Base-by-base conservation (phyloP, 305 asterid genomes). In the Plantago coronopus region DNA sequence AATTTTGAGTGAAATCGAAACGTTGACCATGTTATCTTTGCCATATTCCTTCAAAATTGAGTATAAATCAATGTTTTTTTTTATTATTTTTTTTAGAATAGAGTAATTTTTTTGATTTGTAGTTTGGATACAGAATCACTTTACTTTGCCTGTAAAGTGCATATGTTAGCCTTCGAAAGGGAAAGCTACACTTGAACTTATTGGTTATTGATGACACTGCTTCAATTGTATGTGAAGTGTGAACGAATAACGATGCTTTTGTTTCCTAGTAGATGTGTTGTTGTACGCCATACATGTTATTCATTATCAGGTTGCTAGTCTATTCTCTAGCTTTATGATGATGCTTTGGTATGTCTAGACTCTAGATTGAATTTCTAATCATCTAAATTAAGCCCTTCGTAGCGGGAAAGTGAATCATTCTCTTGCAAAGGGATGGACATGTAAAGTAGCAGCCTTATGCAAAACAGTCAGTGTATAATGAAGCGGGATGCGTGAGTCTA, bases 1-100 rank as follows among this genome's bases (percentile, higher is more conserved):
- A 64, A 3, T 59, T 67, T 70, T 53, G 50, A 56, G 45, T 57
- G 66, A n/a, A 21, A 57, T 57, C 57, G 29, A 12, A 20, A 46
- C 59, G 5, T 48, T 57, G 62, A 57, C 50, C 3, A 5, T 22
- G 6, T 19, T 42, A 25, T 20, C 17, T 57, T 56, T 56, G 22
- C 2, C n/a, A 31, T 27, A 34, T 56, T 31, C 17, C n/a, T 7
- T 8, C 17, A 5, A 31, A n/a, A n/a, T n/a, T 9, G 31, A 38
- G 17, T 56, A 18, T 38, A 25, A 54, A n/a, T 23, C 4, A 0
- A 2, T 16, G 21, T 1, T 47, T 9, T 17, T 46, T 47, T 17
- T 18, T 7, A 14, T 13, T 29, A 7, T 31, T 50, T 54, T 60
- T 1, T 21, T 20, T 23, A 19, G n/a, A 12, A 50, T 14, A 0